Evolutionary conservation across 306 rosid genomes (phyloP).

Genomic region (Crotalaria pallida): DNA sequence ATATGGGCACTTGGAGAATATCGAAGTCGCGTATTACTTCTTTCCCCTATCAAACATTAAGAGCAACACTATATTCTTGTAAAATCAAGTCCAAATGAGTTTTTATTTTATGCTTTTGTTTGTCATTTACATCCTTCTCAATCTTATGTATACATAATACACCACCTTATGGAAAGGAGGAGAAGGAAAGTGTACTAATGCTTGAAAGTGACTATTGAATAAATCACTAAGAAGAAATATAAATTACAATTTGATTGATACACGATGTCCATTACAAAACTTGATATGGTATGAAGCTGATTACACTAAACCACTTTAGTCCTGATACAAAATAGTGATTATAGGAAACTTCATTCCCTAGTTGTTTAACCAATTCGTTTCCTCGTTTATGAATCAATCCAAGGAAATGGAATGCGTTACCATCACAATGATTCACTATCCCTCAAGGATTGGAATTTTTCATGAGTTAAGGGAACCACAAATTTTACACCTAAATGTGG

Average conservation of each 20-base stretch:
- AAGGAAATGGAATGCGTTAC: neutral
- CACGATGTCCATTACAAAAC: slow-evolving; percentile 1
- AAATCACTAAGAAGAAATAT: too few relatives aligned
- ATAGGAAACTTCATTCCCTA: neutral
- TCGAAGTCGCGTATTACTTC: slow-evolving; percentile 36
- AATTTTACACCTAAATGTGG: slow-evolving; percentile 40
- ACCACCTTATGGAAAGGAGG: too few relatives aligned
- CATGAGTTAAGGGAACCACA: neutral
- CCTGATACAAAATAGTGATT: neutral
- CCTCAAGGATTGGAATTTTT: neutral
- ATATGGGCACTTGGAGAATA: slow-evolving; percentile 77
- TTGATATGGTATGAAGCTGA: neutral
- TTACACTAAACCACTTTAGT: neutral
- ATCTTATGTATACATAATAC: too few relatives aligned
- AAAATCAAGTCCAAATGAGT: too few relatives aligned
- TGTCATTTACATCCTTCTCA: too few relatives aligned
- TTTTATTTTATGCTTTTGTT: too few relatives aligned
- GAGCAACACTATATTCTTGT: too few relatives aligned
- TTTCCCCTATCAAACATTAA: too few relatives aligned
- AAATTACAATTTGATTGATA: neutral
- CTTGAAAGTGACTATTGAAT: too few relatives aligned
- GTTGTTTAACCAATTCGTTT: neutral
- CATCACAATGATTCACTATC: neutral
- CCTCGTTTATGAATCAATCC: neutral
- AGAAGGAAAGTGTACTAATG: too few relatives aligned